Percentiles rank a stretch among this genome's conserved stretches.
Conservation (phyloP, 1,284 basidiomycete genomes). For the Apiotrichum domesticum region DNA sequence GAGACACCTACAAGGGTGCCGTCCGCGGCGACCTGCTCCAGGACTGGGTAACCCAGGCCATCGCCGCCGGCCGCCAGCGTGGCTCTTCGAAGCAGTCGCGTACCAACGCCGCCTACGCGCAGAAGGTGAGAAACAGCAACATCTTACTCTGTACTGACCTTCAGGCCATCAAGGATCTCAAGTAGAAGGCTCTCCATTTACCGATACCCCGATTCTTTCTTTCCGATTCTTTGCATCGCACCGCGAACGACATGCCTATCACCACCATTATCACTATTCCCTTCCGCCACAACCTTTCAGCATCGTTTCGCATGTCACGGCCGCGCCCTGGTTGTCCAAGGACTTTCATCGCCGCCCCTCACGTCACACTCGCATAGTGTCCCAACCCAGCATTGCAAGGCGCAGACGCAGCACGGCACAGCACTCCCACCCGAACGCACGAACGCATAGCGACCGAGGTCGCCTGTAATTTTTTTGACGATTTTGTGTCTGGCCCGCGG, state of each 20-base stretch:
- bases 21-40: conserved; percentile 71
- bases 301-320: conserved; percentile 17
- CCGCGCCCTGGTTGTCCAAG: conserved; percentile 46
- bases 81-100: conserved; percentile 50
- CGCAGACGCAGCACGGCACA: not conserved
- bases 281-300: conserved; percentile 8
- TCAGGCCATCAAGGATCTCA: conserved; percentile 32
- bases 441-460: conserved; percentile 10
- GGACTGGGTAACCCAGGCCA: conserved; percentile 73
- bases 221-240: conserved; percentile 8
- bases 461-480: conserved; percentile 2
- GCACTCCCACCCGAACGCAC: not conserved
- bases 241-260: conserved; percentile 13
- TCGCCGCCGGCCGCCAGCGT: conserved; percentile 56
- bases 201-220: conserved; percentile 11
- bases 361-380: conserved; percentile 13
- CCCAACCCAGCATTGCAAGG: conserved; percentile 17
- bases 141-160: not conserved
- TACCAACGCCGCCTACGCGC: conserved; percentile 54
- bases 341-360: conserved; percentile 34
- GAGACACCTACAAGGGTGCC: conserved; percentile 72
- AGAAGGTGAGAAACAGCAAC: conserved; percentile 46
- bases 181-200: conserved; percentile 10
- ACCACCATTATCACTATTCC: not conserved
- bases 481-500: conserved; percentile 1